Conservation (phyloP, 352 stramenopile species). For the Plasmopara muralis region DNA sequence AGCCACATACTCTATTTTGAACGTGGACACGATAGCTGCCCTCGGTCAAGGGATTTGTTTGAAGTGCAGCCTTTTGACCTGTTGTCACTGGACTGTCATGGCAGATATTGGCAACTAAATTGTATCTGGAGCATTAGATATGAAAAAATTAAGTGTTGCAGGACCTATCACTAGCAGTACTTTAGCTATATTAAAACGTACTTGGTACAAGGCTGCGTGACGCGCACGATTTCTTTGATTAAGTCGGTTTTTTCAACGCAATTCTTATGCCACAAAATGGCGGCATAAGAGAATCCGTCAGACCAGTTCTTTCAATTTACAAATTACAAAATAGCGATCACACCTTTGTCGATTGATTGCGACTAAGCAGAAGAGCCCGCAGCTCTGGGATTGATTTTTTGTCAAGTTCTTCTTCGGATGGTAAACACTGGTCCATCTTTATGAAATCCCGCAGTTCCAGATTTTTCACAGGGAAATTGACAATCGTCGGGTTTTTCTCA, state of each 20-base stretch:
- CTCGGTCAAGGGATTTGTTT: conserved; percentile 92
- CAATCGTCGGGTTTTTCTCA: conserved; percentile 99
- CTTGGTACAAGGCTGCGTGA: conserved; percentile 62
- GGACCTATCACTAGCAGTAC: too few species aligned
- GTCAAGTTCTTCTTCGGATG: conserved; percentile 46
- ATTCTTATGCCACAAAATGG: conserved; percentile 16
- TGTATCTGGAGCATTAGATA: conserved; percentile 83
- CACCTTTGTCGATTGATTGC: conserved; percentile 35
- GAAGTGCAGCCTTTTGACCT: conserved; percentile 79
- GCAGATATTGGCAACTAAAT: conserved; percentile 97
- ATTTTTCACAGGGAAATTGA: conserved; percentile 99
- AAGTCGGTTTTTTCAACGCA: conserved; percentile 79
- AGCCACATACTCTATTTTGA: conserved; percentile 78
- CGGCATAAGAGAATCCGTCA: too few species aligned
- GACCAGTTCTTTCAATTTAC: neutral
- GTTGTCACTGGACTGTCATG: conserved; percentile 93
- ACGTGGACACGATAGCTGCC: conserved; percentile 96
- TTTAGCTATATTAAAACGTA: conserved; percentile 4
- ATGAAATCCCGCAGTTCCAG: conserved; percentile 93
- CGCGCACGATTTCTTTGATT: conserved; percentile 52
- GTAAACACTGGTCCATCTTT: conserved; percentile 41
- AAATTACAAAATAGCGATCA: neutral
- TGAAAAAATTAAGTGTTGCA: too few species aligned
- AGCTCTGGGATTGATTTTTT: conserved; percentile 61
- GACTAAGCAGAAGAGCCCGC: conserved; percentile 44